phyloP scores from a whole-genome alignment of 805 yeast genomes.

The Clavispora santaluciae region DNA sequence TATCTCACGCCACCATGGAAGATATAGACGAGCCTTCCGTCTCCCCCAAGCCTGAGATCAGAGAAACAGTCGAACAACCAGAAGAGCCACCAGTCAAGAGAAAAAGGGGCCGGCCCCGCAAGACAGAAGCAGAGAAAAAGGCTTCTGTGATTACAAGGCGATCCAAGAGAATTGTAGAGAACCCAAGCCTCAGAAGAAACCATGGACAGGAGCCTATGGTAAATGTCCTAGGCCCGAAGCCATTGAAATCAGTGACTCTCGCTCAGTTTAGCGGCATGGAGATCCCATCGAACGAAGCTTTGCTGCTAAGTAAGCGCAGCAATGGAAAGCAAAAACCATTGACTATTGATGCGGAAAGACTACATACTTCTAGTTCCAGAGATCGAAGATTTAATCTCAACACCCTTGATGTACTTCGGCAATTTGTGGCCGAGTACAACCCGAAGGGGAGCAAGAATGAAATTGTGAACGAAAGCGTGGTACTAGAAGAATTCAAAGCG shows the following conservation, averaged over 20 bases:
- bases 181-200: constrained; percentile 9
- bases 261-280: constrained; percentile 5
- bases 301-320: constrained; percentile 14
- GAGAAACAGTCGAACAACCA: background rate
- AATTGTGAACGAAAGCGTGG: constrained; percentile 17
- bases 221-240: constrained; percentile 4
- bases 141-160: constrained; percentile 11
- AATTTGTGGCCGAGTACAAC: constrained; percentile 25
- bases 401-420: constrained; percentile 35
- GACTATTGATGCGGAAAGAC: constrained; percentile 25
- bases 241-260: constrained; percentile 8
- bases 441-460: constrained; percentile 16
- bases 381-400: constrained; percentile 25
- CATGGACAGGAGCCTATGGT: constrained; percentile 4
- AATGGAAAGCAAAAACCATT: constrained; percentile 27
- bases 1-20: background rate
- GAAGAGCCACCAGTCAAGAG: constrained; percentile 7
- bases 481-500: constrained; percentile 29
- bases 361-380: constrained; percentile 17
- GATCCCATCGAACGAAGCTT: background rate
- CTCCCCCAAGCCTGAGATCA: background rate
- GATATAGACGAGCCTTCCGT: background rate
- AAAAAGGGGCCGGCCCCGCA: constrained; percentile 15
- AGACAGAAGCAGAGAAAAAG: constrained; percentile 8
- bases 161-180: constrained; percentile 11